Percentiles rank a stretch among this genome's conserved stretches.
phyloP scores from a whole-genome alignment of 495 filamentous ascomycete genomes.

The Monascus purpureus region DNA sequence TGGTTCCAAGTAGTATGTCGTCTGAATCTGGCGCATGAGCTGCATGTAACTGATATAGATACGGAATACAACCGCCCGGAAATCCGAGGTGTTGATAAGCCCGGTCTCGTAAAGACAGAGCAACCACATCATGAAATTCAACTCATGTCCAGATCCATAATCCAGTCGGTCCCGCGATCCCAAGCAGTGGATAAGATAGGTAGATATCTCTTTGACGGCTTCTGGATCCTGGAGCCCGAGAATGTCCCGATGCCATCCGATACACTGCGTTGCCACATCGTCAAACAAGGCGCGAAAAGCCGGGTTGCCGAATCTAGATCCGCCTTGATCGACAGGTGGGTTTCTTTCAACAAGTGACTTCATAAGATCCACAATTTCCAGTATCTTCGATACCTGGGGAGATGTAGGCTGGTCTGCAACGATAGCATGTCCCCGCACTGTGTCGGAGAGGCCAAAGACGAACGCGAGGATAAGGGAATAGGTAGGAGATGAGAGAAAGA shows the following conservation, averaged over 20 bases:
- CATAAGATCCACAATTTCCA: constrained; percentile 55
- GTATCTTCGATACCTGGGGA: constrained; percentile 44
- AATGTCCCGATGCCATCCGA: constrained; percentile 25
- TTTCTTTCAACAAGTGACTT: constrained; percentile 46
- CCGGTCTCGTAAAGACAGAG: constrained; percentile 76
- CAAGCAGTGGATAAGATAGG: constrained; percentile 71
- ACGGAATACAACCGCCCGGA: constrained; percentile 55
- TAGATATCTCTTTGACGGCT: constrained; percentile 54
- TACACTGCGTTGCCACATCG: constrained; percentile 40
- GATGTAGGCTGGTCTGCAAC: constrained; percentile 45
- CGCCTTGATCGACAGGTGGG: constrained; percentile 71
- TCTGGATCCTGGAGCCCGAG: constrained; percentile 37
- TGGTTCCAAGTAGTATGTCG: constrained; percentile 89
- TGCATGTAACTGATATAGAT: constrained; percentile 70
- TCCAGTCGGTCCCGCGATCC: constrained; percentile 84
- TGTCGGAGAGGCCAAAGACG: constrained; percentile 73
- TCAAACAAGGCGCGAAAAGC: constrained; percentile 76
- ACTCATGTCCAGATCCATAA: constrained; percentile 92
- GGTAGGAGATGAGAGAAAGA: constrained; percentile 68
- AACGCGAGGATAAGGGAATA: constrained; percentile 68
- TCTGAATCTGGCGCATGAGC: constrained; percentile 71
- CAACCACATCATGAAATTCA: constrained; percentile 92
- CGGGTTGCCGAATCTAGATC: constrained; percentile 89
- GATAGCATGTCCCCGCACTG: constrained; percentile 60
- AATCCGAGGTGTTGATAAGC: constrained; percentile 47